Evolutionary conservation across 176 grass and related monocot species (phyloP).

Genomic region (Dendrocalamus sinicus): DNA sequence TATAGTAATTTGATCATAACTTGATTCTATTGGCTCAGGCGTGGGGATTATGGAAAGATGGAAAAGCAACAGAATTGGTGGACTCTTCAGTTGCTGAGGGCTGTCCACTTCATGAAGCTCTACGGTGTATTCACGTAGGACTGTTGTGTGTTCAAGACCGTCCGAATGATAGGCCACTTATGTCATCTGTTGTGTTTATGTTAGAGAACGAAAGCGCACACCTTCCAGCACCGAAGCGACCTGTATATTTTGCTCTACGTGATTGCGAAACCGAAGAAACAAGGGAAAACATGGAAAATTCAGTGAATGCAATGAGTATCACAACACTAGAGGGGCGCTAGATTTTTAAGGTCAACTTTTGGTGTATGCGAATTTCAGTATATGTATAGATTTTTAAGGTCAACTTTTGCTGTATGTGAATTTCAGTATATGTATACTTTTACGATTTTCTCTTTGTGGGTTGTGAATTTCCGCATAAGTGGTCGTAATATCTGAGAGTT

Average conservation of each 20-base stretch:
- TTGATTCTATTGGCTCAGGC: no score
- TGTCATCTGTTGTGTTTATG: slow-evolving; percentile 54
- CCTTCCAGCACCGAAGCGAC: slow-evolving; percentile 43
- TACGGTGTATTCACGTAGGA: slow-evolving; percentile 54
- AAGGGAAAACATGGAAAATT: neutral
- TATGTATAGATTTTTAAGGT: neutral
- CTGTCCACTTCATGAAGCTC: slow-evolving; percentile 32
- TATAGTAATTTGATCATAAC: no score
- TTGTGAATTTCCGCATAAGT: no score
- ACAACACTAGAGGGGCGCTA: slow-evolving; percentile 28
- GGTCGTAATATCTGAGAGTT: no score
- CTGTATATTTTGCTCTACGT: slow-evolving; percentile 30
- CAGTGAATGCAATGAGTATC: neutral
- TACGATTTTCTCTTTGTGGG: no score
- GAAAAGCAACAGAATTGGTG: slow-evolving; percentile 34
- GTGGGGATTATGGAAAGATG: slow-evolving; percentile 1
- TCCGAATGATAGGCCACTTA: slow-evolving; percentile 46
- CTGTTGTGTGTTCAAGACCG: slow-evolving; percentile 66
- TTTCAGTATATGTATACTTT: no score
- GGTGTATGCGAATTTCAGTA: neutral
- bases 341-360: neutral
- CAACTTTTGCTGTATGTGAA: no score
- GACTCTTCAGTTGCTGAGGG: slow-evolving; percentile 29
- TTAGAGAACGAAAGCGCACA: slow-evolving; percentile 39
- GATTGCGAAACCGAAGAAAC: neutral